A percentile compares a stretch with the other conserved stretches of the same genome.
Evolutionary conservation across 495 filamentous ascomycete genomes (phyloP).

Genomic region (Bombardia bombarda): DNA sequence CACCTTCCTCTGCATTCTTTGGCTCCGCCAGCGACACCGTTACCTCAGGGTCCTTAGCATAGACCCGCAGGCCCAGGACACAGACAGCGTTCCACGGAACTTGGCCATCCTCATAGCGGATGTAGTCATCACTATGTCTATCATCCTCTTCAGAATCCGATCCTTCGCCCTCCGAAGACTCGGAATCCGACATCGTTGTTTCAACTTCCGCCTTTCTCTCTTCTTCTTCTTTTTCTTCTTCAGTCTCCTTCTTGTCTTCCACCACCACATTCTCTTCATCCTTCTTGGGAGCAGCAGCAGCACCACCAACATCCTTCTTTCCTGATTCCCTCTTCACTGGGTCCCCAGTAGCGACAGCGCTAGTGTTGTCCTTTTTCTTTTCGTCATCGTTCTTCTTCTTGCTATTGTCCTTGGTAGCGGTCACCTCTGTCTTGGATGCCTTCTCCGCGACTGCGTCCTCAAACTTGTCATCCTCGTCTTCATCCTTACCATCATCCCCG

Average conservation of each 20-base stretch:
- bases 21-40: constrained; percentile 32
- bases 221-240: not conserved
- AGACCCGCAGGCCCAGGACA: constrained; percentile 45
- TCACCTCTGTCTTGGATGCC: constrained; percentile 4
- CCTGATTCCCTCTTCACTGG: constrained; percentile 6
- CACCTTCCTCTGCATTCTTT: constrained; percentile 18
- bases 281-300: not conserved
- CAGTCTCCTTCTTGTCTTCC: constrained; percentile 8
- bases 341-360: not conserved
- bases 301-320: not conserved
- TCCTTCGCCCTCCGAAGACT: constrained; percentile 8
- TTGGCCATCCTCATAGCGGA: constrained; percentile 5
- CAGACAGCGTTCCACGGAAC: constrained; percentile 48
- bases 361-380: constrained; percentile 10
- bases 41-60: constrained; percentile 32
- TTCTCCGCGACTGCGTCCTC: constrained; percentile 10
- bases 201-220: not conserved
- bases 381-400: constrained; percentile 8
- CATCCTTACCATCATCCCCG: constrained; percentile 6
- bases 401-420: constrained; percentile 5
- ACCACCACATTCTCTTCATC: constrained; percentile 6
- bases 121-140: not conserved
- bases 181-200: constrained; percentile 1
- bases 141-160: constrained; percentile 6
- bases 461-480: constrained; percentile 11